These are phyloP conservation scores for Penicillium aurantiogriseum DNA, from an alignment of 2,329 filamentous ascomycete species.

Conservation along the genomic window DNA sequence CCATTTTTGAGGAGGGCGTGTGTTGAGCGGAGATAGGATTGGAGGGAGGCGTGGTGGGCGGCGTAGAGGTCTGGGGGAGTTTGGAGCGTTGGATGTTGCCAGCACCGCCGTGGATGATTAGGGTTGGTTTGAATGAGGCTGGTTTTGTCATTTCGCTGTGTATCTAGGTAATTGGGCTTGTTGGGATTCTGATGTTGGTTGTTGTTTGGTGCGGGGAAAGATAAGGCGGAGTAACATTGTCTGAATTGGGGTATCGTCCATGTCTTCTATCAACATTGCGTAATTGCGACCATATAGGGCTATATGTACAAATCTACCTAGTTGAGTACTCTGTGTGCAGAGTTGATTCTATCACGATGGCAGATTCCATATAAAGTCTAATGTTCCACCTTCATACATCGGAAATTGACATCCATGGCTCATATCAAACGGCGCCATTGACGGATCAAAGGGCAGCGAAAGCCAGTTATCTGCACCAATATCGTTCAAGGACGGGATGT, in stretches of 20 bases:
- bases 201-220: constrained; percentile 14
- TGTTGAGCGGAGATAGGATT: constrained; percentile 58
- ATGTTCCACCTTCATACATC: constrained; percentile 39
- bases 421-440: constrained; percentile 46
- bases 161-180: no score
- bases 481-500: constrained; percentile 31
- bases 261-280: background rate
- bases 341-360: constrained; percentile 28
- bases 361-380: constrained; percentile 47
- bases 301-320: background rate
- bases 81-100: constrained; percentile 64
- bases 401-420: constrained; percentile 39
- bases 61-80: constrained; percentile 57
- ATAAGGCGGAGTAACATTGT: constrained; percentile 10
- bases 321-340: background rate
- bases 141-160: background rate
- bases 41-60: constrained; percentile 60
- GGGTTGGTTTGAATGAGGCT: constrained; percentile 49
- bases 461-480: constrained; percentile 44
- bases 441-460: constrained; percentile 44
- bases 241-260: constrained; percentile 14
- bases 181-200: background rate
- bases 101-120: constrained; percentile 72
- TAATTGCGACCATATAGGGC: background rate
- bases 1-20: constrained; percentile 40